Base-by-base conservation (phyloP, 179 eudicot genomes). In the Beta macrorhiza region DNA sequence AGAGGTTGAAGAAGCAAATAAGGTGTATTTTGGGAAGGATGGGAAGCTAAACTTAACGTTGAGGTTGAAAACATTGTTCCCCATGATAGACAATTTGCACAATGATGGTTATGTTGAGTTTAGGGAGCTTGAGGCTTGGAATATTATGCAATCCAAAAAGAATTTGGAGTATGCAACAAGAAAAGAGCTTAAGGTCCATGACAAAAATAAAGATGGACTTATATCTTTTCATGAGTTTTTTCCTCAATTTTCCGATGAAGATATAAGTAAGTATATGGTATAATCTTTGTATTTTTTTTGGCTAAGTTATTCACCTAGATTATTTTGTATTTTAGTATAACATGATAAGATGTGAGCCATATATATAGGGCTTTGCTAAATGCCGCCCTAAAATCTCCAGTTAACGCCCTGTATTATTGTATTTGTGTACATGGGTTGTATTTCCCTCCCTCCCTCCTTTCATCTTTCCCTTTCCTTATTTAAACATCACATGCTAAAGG, bases 121-220 rank as follows among this genome's bases (percentile, higher is more conserved):
- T 52, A 79, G 57, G 37, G 90, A 89, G 74, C 89, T 89, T 61
- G 77, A 86, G 64, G 77, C 76, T 67, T 87, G 90, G 91, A 83
- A 84, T 51, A 56, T 81, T 49, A 83, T 78, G 75, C 90, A 86
- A 78, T 84, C 89, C 6, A 73, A 76, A 12, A 86, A 87, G 19
- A 84, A 83, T 44, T 64, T 89, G 82, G 76, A 67, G 20, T 82
- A 74, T 69, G 75, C 81, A 64, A 83, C 90, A 5, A 79, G 69
- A 64, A 84, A 72, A 65, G 82, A 79, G 52, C 15, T 86, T 71
- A 58, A 47, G 16, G 75, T 74, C 17, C 77, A 61, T 29, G 91
- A 89, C 47, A 81, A 64, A 25, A 79, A 87, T 74, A 79, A 78
- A 14, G 90, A 89, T 68, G 84, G 80, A 0, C 64, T 78, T 53